Evolutionary conservation across 176 grass and related monocot genomes (phyloP), one percentile per base, ranked within the genome.

Genomic region (Coix lacrymajobi): DNA sequence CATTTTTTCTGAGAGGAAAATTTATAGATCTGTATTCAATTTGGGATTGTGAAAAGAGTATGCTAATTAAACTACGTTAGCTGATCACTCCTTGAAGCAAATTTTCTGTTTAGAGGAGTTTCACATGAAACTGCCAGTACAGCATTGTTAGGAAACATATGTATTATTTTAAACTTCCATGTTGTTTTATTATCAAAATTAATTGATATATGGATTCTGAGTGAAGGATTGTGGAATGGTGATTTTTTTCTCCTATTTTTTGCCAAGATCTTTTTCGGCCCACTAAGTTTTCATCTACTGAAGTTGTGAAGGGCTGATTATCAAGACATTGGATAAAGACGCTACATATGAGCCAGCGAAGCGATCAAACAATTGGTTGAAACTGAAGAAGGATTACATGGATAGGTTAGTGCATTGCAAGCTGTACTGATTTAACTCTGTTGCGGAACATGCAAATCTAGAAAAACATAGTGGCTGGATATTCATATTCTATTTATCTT

Each of bases 381-480:
- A 98, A 83, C 88, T 98, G 76, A 98, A 98, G 83, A 98, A 98
- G 90, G 96, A 98, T 28, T 98, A 98, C 74, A 98, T n/a, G 96
- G 96, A 98, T 64, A 98, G 96, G 96, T 98, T 76, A 83, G 71
- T 43, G 65, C 75, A 60, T 83, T 81, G 65, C 60, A 88, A 73
- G 73, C 63, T 48, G 40, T 66, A 60, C 54, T 65, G 67, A 10
- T 75, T 69, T 69, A 36, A 76, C 3, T 43, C 38, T 29, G 10
- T n/a, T 80, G 62, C 26, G 33, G 48, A 52, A 54, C 74, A 66
- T 72, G 56, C 33, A 78, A 56, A 79, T 80, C 26, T 82, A 28
- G 20, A 39, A 46, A 76, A 54, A 56, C 32, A 7, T 31, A n/a
- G 25, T 71, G 31, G 8, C 36, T 36, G 17, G 22, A 69, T 80